Evolutionary conservation across 805 yeast genomes (phyloP), one percentile per base, ranked within the genome.

Genomic region (Ogataea allantospora): DNA sequence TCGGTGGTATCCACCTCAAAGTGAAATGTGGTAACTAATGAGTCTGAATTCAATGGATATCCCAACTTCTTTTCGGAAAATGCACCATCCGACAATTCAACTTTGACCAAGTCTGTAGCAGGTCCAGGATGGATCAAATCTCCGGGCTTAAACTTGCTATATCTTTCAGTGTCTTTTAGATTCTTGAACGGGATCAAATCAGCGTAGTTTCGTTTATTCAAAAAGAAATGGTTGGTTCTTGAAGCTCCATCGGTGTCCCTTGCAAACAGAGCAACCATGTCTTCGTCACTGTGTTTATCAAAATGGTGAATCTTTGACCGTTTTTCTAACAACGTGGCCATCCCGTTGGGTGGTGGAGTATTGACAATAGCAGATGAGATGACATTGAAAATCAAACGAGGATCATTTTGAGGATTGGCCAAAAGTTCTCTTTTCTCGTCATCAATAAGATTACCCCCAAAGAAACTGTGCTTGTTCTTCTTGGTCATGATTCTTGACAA

Each of bases 341-440:
- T 84, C 6, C 81, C 80, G 55, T 79, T 77, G 2, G 97, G 96
- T 2, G 98, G 98, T 9, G 99, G 96, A 0, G 93, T 79, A 59
- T 91, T 91, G 19, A 83, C 79, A 41, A 91, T 88, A 3, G 98
- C 98, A 12, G 96, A 86, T 6, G 93, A 80, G 30, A 88, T 82
- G 29, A 93, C 77, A 56, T 91, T 91, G 60, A 86, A 74, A 57
- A 89, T 81, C 47, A 85, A 70, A 42, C 89, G 64, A 23, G 85
- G 83, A 62, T 89, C 96, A 26, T 67, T 58, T 46, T 79, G 80
- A 0, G 95, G 89, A 21, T 63, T 45, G 6, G 62, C 57, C 16
- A 72, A 47, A 5, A 74, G 62, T 12, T 66, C 55, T 11, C 60
- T 55, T 43, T 75, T 72, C 5, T 60, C 54, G 12, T 67, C 61